Conservation (phyloP, 1,139 yeast species). For the Citeromyces hawaiiensis region DNA sequence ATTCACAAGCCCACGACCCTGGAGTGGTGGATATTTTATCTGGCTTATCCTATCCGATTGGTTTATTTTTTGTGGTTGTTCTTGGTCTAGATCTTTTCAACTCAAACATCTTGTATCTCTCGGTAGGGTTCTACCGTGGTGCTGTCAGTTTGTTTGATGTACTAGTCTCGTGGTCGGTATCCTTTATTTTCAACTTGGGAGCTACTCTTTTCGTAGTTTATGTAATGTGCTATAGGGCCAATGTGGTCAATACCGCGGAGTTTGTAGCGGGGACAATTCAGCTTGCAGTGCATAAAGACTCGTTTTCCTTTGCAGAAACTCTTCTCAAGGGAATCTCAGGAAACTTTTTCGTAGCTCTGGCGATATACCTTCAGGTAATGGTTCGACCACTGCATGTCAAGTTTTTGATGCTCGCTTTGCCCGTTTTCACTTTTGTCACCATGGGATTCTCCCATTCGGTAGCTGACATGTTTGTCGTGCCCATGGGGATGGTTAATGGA, state of each 20-base stretch:
- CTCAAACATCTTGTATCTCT: constrained; percentile 56
- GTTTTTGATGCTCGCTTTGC: constrained; percentile 46
- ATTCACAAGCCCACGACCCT: constrained; percentile 32
- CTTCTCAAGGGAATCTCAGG: constrained; percentile 59
- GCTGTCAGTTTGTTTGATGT: constrained; percentile 56
- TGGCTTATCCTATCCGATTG: constrained; percentile 52
- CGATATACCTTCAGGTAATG: constrained; percentile 63
- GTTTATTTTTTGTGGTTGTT: constrained; percentile 58
- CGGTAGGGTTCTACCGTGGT: constrained; percentile 53
- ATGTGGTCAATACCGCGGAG: constrained; percentile 23
- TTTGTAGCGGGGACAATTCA: constrained; percentile 33
- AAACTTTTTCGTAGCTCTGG: constrained; percentile 62
- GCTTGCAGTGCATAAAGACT: constrained; percentile 32
- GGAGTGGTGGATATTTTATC: constrained; percentile 32
- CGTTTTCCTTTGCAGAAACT: constrained; percentile 37
- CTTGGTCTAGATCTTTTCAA: constrained; percentile 67
- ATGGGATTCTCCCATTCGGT: constrained; percentile 71
- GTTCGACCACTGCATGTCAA: constrained; percentile 76
- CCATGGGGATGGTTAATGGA: constrained; percentile 53
- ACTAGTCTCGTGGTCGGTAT: constrained; percentile 51
- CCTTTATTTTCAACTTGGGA: constrained; percentile 53
- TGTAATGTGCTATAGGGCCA: constrained; percentile 42
- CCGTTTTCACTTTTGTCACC: constrained; percentile 60
- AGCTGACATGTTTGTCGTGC: constrained; percentile 63
- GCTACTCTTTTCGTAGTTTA: constrained; percentile 55